These are phyloP conservation scores for Tulasnella sp. DNA, from an alignment of 768 basidiomycete species.

Conservation along the genomic window DNA sequence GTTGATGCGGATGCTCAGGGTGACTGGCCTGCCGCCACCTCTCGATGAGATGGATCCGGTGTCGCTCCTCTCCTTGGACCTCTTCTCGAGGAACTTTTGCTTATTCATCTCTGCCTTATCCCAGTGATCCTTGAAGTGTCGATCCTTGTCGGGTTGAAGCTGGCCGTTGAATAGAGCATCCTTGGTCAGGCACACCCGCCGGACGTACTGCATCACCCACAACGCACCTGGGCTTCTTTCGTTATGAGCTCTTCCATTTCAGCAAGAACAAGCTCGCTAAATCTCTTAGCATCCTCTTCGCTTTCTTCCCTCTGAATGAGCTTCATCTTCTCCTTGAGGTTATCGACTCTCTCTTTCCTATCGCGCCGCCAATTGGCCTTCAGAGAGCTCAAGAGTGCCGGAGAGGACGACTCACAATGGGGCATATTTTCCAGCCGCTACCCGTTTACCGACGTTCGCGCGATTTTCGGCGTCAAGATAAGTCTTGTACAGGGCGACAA, in stretches of 20 bases:
- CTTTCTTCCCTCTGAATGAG: not conserved
- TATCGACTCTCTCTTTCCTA: not conserved
- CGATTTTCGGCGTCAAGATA: too few species aligned
- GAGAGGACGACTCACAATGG: not conserved
- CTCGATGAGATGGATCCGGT: not conserved
- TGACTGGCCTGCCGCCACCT: not conserved
- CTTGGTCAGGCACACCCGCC: not conserved
- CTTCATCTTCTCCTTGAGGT: not conserved
- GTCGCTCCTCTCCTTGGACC: not conserved
- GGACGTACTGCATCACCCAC: not conserved
- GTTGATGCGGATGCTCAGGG: not conserved
- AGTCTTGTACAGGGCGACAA: too few species aligned
- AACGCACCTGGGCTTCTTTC: not conserved
- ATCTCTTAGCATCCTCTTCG: not conserved
- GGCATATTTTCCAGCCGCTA: not conserved
- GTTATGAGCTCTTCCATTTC: not conserved
- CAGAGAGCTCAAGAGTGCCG: too few species aligned
- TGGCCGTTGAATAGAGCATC: not conserved
- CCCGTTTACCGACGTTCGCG: too few species aligned
- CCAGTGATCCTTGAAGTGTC: not conserved
- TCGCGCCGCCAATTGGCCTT: not conserved
- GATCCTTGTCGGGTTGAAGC: not conserved
- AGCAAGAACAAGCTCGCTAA: not conserved
- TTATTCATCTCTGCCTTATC: not conserved
- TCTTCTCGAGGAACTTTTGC: not conserved